Conservation (phyloP, 2,329 filamentous ascomycete species). For the Myriangium duriaei region DNA sequence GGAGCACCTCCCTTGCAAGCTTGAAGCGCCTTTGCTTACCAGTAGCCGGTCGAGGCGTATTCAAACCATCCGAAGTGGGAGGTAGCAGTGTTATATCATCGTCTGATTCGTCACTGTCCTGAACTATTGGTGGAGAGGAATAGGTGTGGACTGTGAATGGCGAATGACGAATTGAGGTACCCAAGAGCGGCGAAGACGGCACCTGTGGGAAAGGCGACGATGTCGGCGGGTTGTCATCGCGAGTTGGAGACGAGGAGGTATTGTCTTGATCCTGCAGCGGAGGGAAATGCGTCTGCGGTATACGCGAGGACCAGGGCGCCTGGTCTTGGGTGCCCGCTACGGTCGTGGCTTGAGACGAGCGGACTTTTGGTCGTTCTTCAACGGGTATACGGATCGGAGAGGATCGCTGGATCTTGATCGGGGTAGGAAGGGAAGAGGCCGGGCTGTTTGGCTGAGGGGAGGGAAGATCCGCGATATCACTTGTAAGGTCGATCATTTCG, state of each 20-base stretch:
- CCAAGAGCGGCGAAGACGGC: neutral
- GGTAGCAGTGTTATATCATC: neutral
- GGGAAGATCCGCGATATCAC: slow-evolving; percentile 1
- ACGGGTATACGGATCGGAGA: no score
- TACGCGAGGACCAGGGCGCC: slow-evolving; percentile 1
- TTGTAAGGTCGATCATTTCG: slow-evolving; percentile 8
- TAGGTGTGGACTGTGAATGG: neutral
- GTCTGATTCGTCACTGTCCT: neutral
- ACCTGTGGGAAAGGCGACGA: neutral
- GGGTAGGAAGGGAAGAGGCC: slow-evolving; percentile 1
- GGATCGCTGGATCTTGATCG: no score
- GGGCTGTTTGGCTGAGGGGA: slow-evolving; percentile 3
- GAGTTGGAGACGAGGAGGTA: slow-evolving; percentile 3
- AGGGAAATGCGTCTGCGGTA: slow-evolving; percentile 7
- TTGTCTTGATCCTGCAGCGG: neutral
- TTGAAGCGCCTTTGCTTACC: neutral
- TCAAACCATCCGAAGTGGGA: neutral
- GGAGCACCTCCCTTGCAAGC: slow-evolving; percentile 8
- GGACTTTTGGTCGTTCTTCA: neutral
- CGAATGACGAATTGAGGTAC: neutral
- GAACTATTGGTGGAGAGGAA: neutral
- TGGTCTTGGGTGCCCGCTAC: neutral
- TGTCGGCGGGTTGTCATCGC: neutral
- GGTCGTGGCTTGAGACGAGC: slow-evolving; percentile 6
- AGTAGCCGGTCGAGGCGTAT: neutral